A percentile compares a stretch with the other conserved stretches of the same genome.
Conservation (phyloP, 306 rosid genomes). For the Comarum palustre region DNA sequence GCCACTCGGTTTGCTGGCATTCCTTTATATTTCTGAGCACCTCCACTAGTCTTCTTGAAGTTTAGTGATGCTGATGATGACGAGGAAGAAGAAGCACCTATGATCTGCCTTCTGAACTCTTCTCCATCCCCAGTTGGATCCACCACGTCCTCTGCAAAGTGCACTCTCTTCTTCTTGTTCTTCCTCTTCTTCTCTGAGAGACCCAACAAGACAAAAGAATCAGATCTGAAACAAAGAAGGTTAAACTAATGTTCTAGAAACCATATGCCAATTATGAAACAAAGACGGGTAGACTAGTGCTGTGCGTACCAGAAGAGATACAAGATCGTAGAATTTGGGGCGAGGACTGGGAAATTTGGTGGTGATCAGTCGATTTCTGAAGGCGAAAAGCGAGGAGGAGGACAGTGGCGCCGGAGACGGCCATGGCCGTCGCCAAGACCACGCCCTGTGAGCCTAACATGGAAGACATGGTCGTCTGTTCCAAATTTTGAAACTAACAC, state of each 20-base stretch:
- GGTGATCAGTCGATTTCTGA: conserved; percentile 43
- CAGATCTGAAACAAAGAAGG: not conserved
- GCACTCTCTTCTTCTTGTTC: conserved; percentile 65
- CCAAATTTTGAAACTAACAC: not conserved
- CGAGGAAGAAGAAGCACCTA: conserved; percentile 11
- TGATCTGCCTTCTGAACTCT: conserved; percentile 50
- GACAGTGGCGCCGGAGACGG: conserved; percentile 91
- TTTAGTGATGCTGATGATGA: conserved; percentile 20
- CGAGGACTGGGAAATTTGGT: conserved; percentile 26
- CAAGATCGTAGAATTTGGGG: conserved; percentile 69
- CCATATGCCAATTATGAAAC: not conserved
- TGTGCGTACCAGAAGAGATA: conserved; percentile 62
- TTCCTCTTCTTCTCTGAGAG: conserved; percentile 50
- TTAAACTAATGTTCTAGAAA: not conserved
- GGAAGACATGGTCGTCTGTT: conserved; percentile 45
- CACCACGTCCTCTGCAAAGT: conserved; percentile 72
- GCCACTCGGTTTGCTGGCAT: conserved; percentile 85
- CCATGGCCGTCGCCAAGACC: conserved; percentile 96
- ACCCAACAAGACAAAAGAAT: conserved; percentile 12
- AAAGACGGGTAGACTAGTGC: not conserved
- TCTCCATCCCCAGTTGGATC: conserved; percentile 62
- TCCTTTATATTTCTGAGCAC: conserved; percentile 33
- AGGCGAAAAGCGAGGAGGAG: conserved; percentile 80
- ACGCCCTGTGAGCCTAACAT: conserved; percentile 67
- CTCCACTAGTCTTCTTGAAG: conserved; percentile 24